phyloP scores from a whole-genome alignment of 2,329 filamentous ascomycete genomes.

The Pyrenophora seminiperda region DNA sequence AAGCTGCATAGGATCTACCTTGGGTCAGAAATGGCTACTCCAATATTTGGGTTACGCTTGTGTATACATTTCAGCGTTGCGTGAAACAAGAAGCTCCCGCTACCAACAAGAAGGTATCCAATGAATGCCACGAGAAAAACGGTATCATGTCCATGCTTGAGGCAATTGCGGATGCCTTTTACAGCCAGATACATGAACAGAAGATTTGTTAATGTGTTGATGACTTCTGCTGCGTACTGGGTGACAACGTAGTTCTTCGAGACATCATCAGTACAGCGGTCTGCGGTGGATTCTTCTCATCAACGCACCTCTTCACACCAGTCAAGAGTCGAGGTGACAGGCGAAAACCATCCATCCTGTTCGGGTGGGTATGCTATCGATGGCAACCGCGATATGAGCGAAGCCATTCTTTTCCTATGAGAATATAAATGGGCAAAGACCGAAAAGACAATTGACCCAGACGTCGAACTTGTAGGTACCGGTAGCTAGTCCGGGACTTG shows the following conservation, averaged over 20 bases:
- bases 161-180: constrained; percentile 75
- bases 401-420: constrained; percentile 22
- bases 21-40: constrained; percentile 60
- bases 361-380: constrained; percentile 58
- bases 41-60: background rate
- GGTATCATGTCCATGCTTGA: constrained; percentile 71
- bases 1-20: constrained; percentile 70
- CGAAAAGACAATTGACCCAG: background rate
- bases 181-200: constrained; percentile 79
- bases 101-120: constrained; percentile 66
- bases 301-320: constrained; percentile 75
- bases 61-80: constrained; percentile 65
- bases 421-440: background rate
- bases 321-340: constrained; percentile 74
- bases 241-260: constrained; percentile 75
- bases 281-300: too few species aligned
- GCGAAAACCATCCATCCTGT: constrained; percentile 67
- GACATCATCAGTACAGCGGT: constrained; percentile 8
- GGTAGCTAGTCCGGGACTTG: constrained; percentile 20
- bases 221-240: constrained; percentile 74
- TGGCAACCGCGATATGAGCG: constrained; percentile 49
- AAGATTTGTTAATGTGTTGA: constrained; percentile 81
- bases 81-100: constrained; percentile 68
- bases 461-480: constrained; percentile 16
- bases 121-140: constrained; percentile 73